Evolutionary conservation across 495 filamentous ascomycete genomes (phyloP), one percentile per base, ranked within the genome.

Genomic region (Penicillium alfredii): DNA sequence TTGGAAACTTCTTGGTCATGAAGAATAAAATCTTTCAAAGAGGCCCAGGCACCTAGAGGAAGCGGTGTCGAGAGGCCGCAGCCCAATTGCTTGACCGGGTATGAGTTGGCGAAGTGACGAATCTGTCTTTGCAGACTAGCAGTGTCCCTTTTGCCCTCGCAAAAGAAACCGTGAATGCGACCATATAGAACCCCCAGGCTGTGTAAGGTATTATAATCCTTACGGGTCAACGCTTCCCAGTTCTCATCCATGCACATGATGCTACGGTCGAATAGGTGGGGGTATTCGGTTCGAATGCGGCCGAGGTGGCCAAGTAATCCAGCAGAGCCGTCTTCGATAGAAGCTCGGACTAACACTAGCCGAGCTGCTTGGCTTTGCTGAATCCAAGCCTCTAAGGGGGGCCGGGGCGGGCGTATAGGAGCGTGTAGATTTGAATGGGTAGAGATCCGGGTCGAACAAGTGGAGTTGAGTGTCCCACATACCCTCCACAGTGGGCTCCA

Each of bases 391-490:
- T 45, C 45, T 11, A 53, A 21, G 8, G 45, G n/a, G 35, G 12
- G 45, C 50, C 10, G 45, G 37, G 7, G 31, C n/a, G 10, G 50
- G 50, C 0, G 50, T 53, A 24, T 53, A 53, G 4, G 35, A 33
- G 10, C 50, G 45, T n/a, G 42, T 39, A 12, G 31, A 2, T 39
- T 43, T 53, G 42, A 44, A 53, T n/a, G 50, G 50, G 23, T 46
- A 33, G 4, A 11, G 30, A 4, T 8, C 39, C 6, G 50, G 45
- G 27, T 49, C 42, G 13, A 53, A 39, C 20, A 38, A 49, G 29
- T 53, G 50, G 16, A 49, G 26, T 30, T 45, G 47, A 8, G 43
- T 51, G 26, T 55, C 44, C 51, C 44, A 51, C 40, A 42, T 44
- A 3, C 21, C 24, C 2, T 24, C 8, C 0, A 4, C 3, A 20